These are phyloP conservation scores for Marsdenia floribunda DNA, from an alignment of 257 asterid genomes.

Conservation along the genomic window DNA sequence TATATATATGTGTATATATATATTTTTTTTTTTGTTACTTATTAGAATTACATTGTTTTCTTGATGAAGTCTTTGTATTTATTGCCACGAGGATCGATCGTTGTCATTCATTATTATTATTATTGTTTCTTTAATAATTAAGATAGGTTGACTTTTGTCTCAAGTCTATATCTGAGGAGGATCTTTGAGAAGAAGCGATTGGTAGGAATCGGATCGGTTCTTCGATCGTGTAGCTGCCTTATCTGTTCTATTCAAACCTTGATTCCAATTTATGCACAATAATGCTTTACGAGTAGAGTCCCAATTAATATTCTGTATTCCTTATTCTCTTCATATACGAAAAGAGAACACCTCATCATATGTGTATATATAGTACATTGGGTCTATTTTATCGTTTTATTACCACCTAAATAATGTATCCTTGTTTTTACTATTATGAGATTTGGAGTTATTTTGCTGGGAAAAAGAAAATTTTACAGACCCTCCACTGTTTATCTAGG, in stretches of 20 bases:
- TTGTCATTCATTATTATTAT: not conserved
- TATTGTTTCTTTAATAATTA: not conserved
- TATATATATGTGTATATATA: no score
- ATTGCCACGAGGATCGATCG: no score
- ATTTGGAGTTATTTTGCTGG: no score
- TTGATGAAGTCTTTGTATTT: no score
- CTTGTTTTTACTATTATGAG: no score
- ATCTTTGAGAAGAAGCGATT: not conserved
- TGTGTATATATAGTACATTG: no score
- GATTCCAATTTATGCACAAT: slow-evolving; percentile 4
- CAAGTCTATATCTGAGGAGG: not conserved
- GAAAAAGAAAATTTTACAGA: no score
- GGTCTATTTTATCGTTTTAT: no score
- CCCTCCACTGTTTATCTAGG: no score
- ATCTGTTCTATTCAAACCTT: not conserved
- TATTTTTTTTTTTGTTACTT: no score
- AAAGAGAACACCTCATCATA: not conserved
- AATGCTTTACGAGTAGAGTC: not conserved
- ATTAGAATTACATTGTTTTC: no score
- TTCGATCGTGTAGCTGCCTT: not conserved
- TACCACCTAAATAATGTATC: no score
- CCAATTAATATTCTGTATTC: not conserved
- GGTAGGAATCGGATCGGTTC: slow-evolving; percentile 3
- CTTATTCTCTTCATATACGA: not conserved
- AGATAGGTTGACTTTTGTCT: slow-evolving; percentile 8